Evolutionary conservation across 192 early-diverging fungal species (phyloP).

Genomic region (Podila verticillata): DNA sequence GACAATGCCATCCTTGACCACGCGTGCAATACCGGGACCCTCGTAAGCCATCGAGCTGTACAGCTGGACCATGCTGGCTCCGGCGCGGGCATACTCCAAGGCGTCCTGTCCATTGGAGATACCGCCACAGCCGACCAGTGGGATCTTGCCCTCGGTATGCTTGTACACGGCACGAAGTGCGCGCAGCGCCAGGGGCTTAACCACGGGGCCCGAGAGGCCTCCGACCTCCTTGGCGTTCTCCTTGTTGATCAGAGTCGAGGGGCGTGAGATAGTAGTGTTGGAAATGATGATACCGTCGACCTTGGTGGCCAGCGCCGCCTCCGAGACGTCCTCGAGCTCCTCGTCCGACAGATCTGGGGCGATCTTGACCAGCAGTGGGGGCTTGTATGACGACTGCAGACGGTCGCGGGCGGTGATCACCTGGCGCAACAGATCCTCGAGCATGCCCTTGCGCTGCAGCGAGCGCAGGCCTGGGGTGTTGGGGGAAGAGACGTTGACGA

Average conservation of each 20-base stretch:
- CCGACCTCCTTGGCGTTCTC: conserved; percentile 60
- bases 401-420: conserved; percentile 65
- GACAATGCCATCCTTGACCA: conserved; percentile 82
- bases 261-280: conserved; percentile 89
- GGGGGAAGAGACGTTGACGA: conserved; percentile 90
- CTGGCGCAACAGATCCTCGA: conserved; percentile 74
- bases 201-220: conserved; percentile 84
- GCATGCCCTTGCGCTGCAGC: conserved; percentile 73
- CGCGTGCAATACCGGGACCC: conserved; percentile 81
- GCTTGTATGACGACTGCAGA: conserved; percentile 53
- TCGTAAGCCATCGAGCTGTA: conserved; percentile 81
- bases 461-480: conserved; percentile 87
- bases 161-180: conserved; percentile 79
- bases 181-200: conserved; percentile 76
- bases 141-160: conserved; percentile 77
- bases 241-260: conserved; percentile 65
- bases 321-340: conserved; percentile 84
- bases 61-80: conserved; percentile 84
- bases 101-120: conserved; percentile 81
- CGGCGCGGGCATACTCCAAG: conserved; percentile 81
- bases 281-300: conserved; percentile 90
- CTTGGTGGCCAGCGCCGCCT: conserved; percentile 71
- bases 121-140: conserved; percentile 92
- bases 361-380: conserved; percentile 91
- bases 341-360: conserved; percentile 82